Conservation (phyloP, 108 stramenopile species). For the Cyclostephanos tholiformis region DNA sequence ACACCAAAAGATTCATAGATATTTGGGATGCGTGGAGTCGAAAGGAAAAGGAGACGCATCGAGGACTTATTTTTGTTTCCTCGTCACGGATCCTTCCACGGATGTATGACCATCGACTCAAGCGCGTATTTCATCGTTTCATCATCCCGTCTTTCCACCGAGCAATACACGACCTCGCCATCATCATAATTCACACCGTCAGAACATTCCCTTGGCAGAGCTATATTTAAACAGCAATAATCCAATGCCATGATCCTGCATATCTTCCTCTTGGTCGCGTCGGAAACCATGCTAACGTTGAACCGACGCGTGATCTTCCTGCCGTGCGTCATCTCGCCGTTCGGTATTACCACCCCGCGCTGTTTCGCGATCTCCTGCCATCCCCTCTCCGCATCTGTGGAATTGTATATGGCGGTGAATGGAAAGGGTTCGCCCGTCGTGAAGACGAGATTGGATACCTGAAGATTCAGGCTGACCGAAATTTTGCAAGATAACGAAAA, state of each 20-base stretch:
- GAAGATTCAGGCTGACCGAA: conserved; percentile 29
- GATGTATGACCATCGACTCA: conserved; percentile 14
- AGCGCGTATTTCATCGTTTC: conserved; percentile 9
- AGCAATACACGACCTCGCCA: conserved; percentile 28
- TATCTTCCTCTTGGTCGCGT: conserved; percentile 41
- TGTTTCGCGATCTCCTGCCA: conserved; percentile 40
- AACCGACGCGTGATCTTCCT: conserved; percentile 41
- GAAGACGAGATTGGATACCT: conserved; percentile 36
- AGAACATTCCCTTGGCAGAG: conserved; percentile 38
- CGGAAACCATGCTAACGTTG: conserved; percentile 32
- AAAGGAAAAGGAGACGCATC: too few species aligned
- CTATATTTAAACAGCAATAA: conserved; percentile 50
- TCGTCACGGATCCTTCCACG: conserved; percentile 20
- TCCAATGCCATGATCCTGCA: conserved; percentile 40
- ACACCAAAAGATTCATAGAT: too few species aligned
- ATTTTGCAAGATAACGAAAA: not conserved
- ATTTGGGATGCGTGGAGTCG: too few species aligned
- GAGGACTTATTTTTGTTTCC: too few species aligned
- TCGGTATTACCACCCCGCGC: conserved; percentile 27
- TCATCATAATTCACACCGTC: conserved; percentile 4
- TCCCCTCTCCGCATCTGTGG: conserved; percentile 34
- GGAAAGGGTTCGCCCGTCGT: conserved; percentile 38
- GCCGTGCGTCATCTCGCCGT: conserved; percentile 29
- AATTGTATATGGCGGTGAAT: conserved; percentile 40
- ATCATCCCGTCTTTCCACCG: conserved; percentile 17